Percentiles rank a stretch among this genome's conserved stretches.
These are phyloP conservation scores for Ophiocordyceps sinensis DNA, from an alignment of 2,329 filamentous ascomycete genomes.

Conservation along the genomic window DNA sequence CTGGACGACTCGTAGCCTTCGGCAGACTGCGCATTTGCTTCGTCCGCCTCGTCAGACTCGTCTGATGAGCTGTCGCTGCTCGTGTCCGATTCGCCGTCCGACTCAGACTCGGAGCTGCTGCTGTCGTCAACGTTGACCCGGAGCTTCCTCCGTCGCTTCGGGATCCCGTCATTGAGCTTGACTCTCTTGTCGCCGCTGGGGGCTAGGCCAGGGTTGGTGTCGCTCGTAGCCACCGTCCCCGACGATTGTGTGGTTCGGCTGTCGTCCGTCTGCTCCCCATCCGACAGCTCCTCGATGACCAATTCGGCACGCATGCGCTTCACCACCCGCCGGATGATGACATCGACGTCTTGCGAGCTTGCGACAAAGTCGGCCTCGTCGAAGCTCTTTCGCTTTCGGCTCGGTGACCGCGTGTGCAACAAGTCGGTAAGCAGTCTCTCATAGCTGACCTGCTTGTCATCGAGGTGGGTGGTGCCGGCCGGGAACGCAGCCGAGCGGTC, in stretches of 20 bases:
- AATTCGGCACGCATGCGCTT: conserved; percentile 50
- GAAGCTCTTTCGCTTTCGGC: conserved; percentile 33
- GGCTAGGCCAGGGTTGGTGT: conserved; percentile 10
- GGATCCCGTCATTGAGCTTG: conserved; percentile 30
- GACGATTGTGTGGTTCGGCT: conserved; percentile 16
- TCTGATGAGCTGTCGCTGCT: conserved; percentile 22
- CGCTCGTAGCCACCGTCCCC: conserved; percentile 13
- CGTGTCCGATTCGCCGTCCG: conserved; percentile 12
- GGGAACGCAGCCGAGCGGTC: conserved; percentile 33
- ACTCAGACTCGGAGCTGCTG: conserved; percentile 18
- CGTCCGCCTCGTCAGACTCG: conserved; percentile 21
- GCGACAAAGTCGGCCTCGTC: conserved; percentile 37
- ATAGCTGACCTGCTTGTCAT: conserved; percentile 37
- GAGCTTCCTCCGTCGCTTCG: conserved; percentile 37
- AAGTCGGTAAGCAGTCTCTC: conserved; percentile 39
- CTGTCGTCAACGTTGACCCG: conserved; percentile 30
- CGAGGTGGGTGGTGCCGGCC: conserved; percentile 30
- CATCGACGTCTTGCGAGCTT: conserved; percentile 30
- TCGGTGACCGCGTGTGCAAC: conserved; percentile 18
- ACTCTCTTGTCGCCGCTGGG: conserved; percentile 22
- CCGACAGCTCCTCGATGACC: conserved; percentile 39
- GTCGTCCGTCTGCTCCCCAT: conserved; percentile 26
- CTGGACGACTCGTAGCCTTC: conserved; percentile 20
- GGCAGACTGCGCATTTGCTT: conserved; percentile 3
- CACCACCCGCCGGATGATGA: conserved; percentile 39